Evolutionary conservation across 139 green algal genomes (phyloP).

Genomic region (Tetradesmus lagerheimii): DNA sequence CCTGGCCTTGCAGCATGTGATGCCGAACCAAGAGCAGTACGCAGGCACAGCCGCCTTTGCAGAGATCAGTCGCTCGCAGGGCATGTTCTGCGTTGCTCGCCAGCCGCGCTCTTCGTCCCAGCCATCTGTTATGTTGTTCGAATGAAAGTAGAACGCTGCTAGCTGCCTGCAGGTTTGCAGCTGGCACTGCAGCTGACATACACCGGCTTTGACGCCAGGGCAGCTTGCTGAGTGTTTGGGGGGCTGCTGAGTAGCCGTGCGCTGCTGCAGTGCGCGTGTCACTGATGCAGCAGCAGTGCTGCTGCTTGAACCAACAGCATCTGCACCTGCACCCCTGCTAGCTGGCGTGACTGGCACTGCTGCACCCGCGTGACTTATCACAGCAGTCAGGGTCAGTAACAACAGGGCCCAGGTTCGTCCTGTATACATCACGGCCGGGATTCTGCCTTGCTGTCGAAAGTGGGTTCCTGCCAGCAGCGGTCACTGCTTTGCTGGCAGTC

Average conservation of each 20-base stretch:
- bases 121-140: background rate
- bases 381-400: background rate
- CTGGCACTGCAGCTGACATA: background rate
- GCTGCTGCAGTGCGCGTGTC: constrained; percentile 1
- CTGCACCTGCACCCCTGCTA: background rate
- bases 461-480: background rate
- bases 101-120: constrained; percentile 15
- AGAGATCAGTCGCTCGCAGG: background rate
- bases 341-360: background rate
- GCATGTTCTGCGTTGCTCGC: background rate
- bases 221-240: background rate
- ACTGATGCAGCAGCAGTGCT: background rate
- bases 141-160: background rate
- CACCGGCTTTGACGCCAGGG: background rate
- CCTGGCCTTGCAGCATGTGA: constrained; percentile 4
- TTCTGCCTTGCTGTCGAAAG: background rate
- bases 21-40: constrained; percentile 32
- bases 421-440: background rate
- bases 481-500: background rate
- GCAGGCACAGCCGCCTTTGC: background rate
- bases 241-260: background rate
- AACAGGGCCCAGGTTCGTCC: background rate
- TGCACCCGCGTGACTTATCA: background rate
- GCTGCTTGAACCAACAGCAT: constrained; percentile 12
- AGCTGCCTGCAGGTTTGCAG: background rate